Evolutionary conservation across 805 yeast species (phyloP), one percentile per base, ranked within the genome.

Genomic region (Diddensiella transvaalensis): DNA sequence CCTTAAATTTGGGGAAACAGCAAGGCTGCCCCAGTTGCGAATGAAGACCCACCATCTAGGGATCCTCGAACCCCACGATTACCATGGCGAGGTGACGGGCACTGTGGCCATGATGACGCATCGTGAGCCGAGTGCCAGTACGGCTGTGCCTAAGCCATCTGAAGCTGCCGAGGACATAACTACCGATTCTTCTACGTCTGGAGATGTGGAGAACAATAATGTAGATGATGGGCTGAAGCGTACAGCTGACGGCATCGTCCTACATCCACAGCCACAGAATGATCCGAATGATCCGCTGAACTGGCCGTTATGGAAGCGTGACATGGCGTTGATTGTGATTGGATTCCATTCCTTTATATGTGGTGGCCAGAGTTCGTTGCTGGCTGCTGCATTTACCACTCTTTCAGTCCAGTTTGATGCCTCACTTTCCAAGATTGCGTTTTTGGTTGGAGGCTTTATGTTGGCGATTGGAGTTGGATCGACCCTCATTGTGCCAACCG

Each of bases 201-300:
- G 21, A 18, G 18, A 22, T 8, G 6, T 23, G 15, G 47, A 32
- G 10, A 35, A 33, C 22, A 33, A 23, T 17, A 37, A 38, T 17
- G 26, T 46, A 6, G 50, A 47, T n/a, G 26, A 18, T 17, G 49
- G 51, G 1, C 60, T 78, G 42, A 79, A 80, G 49, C 72, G 68
- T 39, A 73, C 77, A 3, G 60, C 67, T 4, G 60, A 62, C 2
- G 85, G 85, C 1, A 63, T 80, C 19, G 71, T 80, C 29, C 63
- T 81, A 30, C 64, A 70, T 47, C 86, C 86, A 0, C 86, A 80
- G 60, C 86, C 86, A 3, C 78, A 76, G 33, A 77, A 79, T 54
- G 68, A 75, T 52, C 82, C 83, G 3, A 79, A 81, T 56, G 86
- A 80, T 53, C 86, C 86, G 2, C 66, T 80, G 36, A 81, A 80